Evolutionary conservation across 805 yeast genomes (phyloP).

Genomic region (Yamadazyma nakazawae): DNA sequence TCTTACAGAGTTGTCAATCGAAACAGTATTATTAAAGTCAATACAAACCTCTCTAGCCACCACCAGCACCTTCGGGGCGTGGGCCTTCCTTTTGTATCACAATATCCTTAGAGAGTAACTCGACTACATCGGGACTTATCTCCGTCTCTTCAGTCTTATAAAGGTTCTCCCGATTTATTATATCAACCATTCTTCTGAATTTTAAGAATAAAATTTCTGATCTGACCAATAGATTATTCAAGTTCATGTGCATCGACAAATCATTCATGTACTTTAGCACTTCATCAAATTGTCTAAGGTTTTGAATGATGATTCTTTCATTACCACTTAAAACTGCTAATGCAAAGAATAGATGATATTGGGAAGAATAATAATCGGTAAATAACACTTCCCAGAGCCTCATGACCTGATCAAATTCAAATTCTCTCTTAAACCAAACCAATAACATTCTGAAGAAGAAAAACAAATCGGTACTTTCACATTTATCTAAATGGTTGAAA

Average conservation of each 20-base stretch:
- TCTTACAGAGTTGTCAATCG: too few species aligned
- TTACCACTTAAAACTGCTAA: conserved; percentile 87
- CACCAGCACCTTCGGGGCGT: conserved; percentile 44
- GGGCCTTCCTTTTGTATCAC: conserved; percentile 61
- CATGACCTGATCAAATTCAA: conserved; percentile 71
- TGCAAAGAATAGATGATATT: conserved; percentile 84
- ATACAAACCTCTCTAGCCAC: conserved; percentile 26
- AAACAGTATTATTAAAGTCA: too few species aligned
- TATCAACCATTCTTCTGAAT: conserved; percentile 74
- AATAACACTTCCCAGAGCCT: conserved; percentile 90
- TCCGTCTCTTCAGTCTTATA: conserved; percentile 15
- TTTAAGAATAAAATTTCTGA: conserved; percentile 80
- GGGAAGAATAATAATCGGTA: conserved; percentile 84
- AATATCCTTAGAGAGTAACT: conserved; percentile 55
- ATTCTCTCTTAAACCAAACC: conserved; percentile 94
- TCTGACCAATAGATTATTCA: conserved; percentile 75
- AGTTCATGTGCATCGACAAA: conserved; percentile 68
- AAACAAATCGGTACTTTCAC: conserved; percentile 86
- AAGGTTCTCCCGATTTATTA: conserved; percentile 59
- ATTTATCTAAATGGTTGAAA: conserved; percentile 76
- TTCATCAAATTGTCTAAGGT: conserved; percentile 80
- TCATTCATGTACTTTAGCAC: conserved; percentile 92
- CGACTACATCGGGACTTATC: conserved; percentile 53
- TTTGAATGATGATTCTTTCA: conserved; percentile 70
- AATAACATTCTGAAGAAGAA: conserved; percentile 93